Base-by-base conservation (phyloP, 306 rosid genomes). In the Malus sieversii region DNA sequence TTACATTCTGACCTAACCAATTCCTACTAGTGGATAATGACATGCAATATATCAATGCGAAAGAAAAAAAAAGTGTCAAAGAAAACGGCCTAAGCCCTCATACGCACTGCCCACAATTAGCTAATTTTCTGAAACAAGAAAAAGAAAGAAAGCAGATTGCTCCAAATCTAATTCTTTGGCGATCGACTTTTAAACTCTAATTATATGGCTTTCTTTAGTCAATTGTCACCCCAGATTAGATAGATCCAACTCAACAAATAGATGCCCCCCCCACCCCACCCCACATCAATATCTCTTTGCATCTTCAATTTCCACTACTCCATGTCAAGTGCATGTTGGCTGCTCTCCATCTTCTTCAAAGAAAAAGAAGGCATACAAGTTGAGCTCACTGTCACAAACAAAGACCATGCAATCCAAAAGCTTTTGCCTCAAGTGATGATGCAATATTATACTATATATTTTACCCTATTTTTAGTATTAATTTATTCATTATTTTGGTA, bases 181-280 rank as follows among this genome's bases (percentile, higher is more conserved):
- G 55, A 48, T 15, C 15, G 64, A 68, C 68, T 59, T 74, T 35
- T 68, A n/a, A 60, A 74, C 55, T 42, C 38, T 14, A 68, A 74
- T 74, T 15, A 22, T 58, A 4, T 16, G 30, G 11, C 55, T 13
- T 66, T 65, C 33, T 40, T 35, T 30, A 7, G 14, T 33, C 20
- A 45, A 45, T 64, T 45, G 68, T 80, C 76, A 23, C 58, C 60
- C 23, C 44, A 68, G 70, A 74, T 62, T 83, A 68, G 85, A 67
- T 79, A 77, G 82, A 78, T 77, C 82, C 80, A 87, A 78, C 65
- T 77, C 66, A 79, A 74, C 68, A 66, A 67, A 75, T 71, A 25
- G 58, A 45, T 10, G 40, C 25, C 25, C 35, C 29, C 79, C 69
- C 53, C 19, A 3, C 53, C 19, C 55, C 53, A 4, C 40, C 40